A percentile compares a stretch with the other conserved stretches of the same genome.
Conservation (phyloP, 805 yeast species). For the Metschnikowia henanensis region DNA sequence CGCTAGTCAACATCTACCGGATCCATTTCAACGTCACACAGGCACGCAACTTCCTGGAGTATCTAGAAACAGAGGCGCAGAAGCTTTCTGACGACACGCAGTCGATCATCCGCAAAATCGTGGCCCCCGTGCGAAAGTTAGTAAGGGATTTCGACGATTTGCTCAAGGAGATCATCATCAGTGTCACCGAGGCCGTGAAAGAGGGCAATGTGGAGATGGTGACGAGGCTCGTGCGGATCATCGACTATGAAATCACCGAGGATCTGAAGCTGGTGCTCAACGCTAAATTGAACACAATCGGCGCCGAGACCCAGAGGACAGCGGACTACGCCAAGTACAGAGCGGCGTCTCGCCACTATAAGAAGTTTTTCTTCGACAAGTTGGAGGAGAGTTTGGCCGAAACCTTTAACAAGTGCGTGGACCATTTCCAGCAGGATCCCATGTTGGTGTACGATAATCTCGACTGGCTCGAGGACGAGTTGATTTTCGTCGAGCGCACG, state of each 20-base stretch:
- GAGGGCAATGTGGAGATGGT: constrained; percentile 67
- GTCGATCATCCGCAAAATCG: constrained; percentile 60
- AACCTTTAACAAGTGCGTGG: constrained; percentile 66
- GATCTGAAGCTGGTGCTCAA: constrained; percentile 54
- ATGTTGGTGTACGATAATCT: constrained; percentile 67
- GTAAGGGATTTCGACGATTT: constrained; percentile 63
- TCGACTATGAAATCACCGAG: constrained; percentile 78
- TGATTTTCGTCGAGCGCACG: constrained; percentile 61
- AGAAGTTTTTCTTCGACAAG: constrained; percentile 56
- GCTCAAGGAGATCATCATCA: constrained; percentile 62
- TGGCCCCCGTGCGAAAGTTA: constrained; percentile 44
- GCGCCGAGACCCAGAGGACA: constrained; percentile 18
- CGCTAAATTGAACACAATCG: constrained; percentile 27
- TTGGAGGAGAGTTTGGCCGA: constrained; percentile 61
- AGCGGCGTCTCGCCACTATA: constrained; percentile 55
- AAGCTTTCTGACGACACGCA: constrained; percentile 60
- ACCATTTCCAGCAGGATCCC: constrained; percentile 47
- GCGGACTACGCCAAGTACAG: constrained; percentile 32
- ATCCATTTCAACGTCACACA: constrained; percentile 71
- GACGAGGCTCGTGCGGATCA: constrained; percentile 69
- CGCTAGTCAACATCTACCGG: constrained; percentile 55
- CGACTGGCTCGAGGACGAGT: constrained; percentile 83
- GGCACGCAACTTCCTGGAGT: constrained; percentile 78
- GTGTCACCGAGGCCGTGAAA: constrained; percentile 70
- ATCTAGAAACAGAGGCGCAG: constrained; percentile 55